Conservation (phyloP, 352 stramenopile genomes). For the Pythium periplocum region DNA sequence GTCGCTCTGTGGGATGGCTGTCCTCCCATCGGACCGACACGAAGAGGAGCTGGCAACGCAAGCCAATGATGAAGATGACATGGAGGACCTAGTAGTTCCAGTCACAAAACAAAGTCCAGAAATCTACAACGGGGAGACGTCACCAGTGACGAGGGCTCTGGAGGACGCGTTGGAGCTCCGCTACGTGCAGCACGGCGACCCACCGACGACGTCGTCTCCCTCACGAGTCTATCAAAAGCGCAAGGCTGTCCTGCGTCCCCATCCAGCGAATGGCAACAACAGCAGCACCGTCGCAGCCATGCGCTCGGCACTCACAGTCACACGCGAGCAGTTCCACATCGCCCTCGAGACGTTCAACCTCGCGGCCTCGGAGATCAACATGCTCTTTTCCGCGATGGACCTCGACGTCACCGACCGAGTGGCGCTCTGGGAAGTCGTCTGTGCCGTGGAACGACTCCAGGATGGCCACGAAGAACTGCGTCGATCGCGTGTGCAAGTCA, state of each 20-base stretch:
- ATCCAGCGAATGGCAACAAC: slow-evolving; percentile 15
- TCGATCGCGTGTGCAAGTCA: slow-evolving; percentile 39
- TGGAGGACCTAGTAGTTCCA: slow-evolving; percentile 1
- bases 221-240: slow-evolving; percentile 11
- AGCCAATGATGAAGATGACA: slow-evolving; percentile 5
- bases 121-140: slow-evolving; percentile 2
- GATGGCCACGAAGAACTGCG: slow-evolving; percentile 35
- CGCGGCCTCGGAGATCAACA: slow-evolving; percentile 39
- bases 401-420: slow-evolving; percentile 43
- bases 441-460: slow-evolving; percentile 37
- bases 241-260: slow-evolving; percentile 9
- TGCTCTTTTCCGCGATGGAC: slow-evolving; percentile 57
- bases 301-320: slow-evolving; percentile 32
- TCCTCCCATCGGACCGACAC: slow-evolving; percentile 7
- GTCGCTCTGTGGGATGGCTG: slow-evolving; percentile 43
- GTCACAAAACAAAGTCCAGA: too few relatives aligned
- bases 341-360: slow-evolving; percentile 52
- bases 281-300: slow-evolving; percentile 23
- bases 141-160: slow-evolving; percentile 7
- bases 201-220: slow-evolving; percentile 2
- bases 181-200: slow-evolving; percentile 12
- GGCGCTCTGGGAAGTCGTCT: slow-evolving; percentile 41
- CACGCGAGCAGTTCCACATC: slow-evolving; percentile 51
- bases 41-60: slow-evolving; percentile 4
- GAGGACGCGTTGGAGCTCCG: slow-evolving; percentile 14